Base-by-base conservation (phyloP, 1,139 yeast species). In the Petasospora fabianii region DNA sequence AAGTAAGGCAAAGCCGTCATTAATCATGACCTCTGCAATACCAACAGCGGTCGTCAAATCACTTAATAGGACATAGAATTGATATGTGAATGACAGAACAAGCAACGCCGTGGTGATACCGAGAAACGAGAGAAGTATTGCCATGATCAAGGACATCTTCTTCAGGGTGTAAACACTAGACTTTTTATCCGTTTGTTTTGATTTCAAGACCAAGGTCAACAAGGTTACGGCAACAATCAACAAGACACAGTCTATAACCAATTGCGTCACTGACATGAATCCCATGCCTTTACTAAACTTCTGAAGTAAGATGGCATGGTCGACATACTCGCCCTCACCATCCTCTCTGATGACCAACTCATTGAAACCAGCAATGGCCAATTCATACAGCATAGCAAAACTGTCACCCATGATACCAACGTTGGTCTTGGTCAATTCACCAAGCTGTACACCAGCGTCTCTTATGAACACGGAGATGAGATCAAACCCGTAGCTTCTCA, bases 391-490 rank as follows among this genome's bases (percentile, higher is more conserved):
- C 20, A 55, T 44, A 5, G 65, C 70, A 43, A 76, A 61, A 11
- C 73, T 63, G 17, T 63, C 58, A 3, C 76, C 71, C 44, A 74
- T 60, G 14, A 56, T 61, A 3, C 53, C 55, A 2, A 72, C 59
- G 44, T 69, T 62, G 3, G 59, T 55, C 35, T 65, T 62, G 6
- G 77, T 67, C 18, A 71, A 59, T 18, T 52, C 50, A 2, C 72
- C 73, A 28, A 77, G 53, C 46, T 74, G 75, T 3, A 59, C 60
- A 0, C 78, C 79, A 14, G 77, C 61, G 56, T 77, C 82, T 41
- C 68, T 61, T 12, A 75, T 61, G 13, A 76, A 56, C 13, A 70
- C 68, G 5, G 73, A 62, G 17, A 71, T 56, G 9, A 75, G 50
- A 53, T 77, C 79, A 36, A 73, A 53, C 0, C 79, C 80, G 42